A percentile compares a stretch with the other conserved stretches of the same genome.
These are phyloP conservation scores for Cyamopsis tetragonoloba DNA, from an alignment of 306 rosid genomes.

Conservation along the genomic window DNA sequence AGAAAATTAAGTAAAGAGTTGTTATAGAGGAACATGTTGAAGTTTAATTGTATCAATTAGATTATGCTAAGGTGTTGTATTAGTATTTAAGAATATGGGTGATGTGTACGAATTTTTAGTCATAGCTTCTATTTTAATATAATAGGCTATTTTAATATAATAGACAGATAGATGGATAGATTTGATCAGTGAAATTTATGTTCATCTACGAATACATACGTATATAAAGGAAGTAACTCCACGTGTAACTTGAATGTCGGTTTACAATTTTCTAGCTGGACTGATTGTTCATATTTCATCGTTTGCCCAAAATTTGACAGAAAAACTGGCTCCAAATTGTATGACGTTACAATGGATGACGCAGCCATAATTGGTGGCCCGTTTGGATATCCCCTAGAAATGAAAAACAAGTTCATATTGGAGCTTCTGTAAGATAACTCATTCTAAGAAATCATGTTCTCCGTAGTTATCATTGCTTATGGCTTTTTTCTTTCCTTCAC, in stretches of 20 bases:
- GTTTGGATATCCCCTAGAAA: slow-evolving; percentile 71
- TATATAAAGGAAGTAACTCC: too few species aligned
- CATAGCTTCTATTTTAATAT: too few species aligned
- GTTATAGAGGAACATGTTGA: too few species aligned
- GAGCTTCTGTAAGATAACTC: slow-evolving; percentile 64
- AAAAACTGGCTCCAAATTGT: slow-evolving; percentile 45
- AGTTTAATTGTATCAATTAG: too few species aligned
- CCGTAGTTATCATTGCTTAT: not conserved
- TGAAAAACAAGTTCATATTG: slow-evolving; percentile 63
- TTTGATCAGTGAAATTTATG: too few species aligned
- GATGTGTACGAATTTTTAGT: too few species aligned
- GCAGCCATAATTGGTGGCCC: slow-evolving; percentile 84
- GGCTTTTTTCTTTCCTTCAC: not conserved
- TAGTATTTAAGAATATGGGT: too few species aligned
- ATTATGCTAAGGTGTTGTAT: too few species aligned
- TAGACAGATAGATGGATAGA: too few species aligned
- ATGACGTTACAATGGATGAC: slow-evolving; percentile 73
- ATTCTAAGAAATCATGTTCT: slow-evolving; percentile 8
- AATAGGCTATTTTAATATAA: too few species aligned
- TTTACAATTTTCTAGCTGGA: not conserved
- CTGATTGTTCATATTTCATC: slow-evolving; percentile 1
- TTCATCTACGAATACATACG: too few species aligned
- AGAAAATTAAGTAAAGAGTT: too few species aligned
- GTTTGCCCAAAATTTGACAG: slow-evolving; percentile 36
- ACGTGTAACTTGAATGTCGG: not conserved